A percentile compares a stretch with the other conserved stretches of the same genome.
Evolutionary conservation across 345 rosid genomes (phyloP).

Genomic region (Gossypioides kirkii): DNA sequence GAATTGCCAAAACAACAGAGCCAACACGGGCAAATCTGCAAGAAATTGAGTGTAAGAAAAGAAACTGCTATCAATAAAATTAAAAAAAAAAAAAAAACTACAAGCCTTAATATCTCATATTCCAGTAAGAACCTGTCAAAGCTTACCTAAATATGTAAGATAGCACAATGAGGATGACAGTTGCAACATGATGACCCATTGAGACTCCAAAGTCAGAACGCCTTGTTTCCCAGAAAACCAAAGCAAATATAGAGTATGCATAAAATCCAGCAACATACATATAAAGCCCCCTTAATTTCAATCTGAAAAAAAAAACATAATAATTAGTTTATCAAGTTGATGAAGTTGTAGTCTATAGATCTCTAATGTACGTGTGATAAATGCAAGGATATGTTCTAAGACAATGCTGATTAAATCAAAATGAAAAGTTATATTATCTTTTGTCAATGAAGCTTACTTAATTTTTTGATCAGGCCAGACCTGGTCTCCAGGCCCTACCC

Average conservation of each 20-base stretch:
- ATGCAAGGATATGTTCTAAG: slow-evolving; percentile 8
- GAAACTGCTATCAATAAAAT: background rate
- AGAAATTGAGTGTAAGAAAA: slow-evolving; percentile 7
- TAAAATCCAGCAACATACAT: slow-evolving; percentile 97
- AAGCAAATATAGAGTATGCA: slow-evolving; percentile 89
- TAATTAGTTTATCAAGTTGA: slow-evolving; percentile 10
- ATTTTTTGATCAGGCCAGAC: slow-evolving; percentile 87
- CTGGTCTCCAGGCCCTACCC: slow-evolving; percentile 95
- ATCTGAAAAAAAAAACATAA: slow-evolving; percentile 40
- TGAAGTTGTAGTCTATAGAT: background rate
- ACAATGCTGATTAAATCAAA: background rate
- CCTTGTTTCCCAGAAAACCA: slow-evolving; percentile 98
- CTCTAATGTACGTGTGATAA: background rate
- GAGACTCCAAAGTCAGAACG: slow-evolving; percentile 99
- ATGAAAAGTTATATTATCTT: background rate
- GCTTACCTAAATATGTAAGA: slow-evolving; percentile 78
- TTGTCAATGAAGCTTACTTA: slow-evolving; percentile 44
- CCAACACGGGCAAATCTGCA: slow-evolving; percentile 90
- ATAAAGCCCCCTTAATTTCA: slow-evolving; percentile 77
- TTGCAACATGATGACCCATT: slow-evolving; percentile 93
- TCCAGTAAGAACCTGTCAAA: background rate
- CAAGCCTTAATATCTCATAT: background rate
- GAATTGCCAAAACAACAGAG: slow-evolving; percentile 87
- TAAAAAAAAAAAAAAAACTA: too few species aligned
- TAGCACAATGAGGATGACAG: slow-evolving; percentile 66